These are phyloP conservation scores for Solioccasus polychromus DNA, from an alignment of 768 basidiomycete genomes.

Conservation along the genomic window DNA sequence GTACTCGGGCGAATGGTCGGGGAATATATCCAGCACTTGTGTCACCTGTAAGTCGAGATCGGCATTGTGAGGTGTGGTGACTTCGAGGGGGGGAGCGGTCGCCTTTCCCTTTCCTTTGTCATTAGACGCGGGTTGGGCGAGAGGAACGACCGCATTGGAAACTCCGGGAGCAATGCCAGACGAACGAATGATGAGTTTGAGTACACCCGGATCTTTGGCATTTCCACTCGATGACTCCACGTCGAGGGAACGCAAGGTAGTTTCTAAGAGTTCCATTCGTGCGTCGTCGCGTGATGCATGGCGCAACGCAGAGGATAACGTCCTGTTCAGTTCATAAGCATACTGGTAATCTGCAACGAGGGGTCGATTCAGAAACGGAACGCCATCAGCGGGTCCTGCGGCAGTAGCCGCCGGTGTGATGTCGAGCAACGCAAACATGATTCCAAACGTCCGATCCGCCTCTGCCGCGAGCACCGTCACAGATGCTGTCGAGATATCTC, in stretches of 20 bases:
- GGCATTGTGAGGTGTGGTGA: conserved; percentile 28
- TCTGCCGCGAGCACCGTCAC: conserved; percentile 44
- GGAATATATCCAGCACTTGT: conserved; percentile 76
- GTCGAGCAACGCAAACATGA: conserved; percentile 58
- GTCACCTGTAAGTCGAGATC: conserved; percentile 57
- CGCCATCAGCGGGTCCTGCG: conserved; percentile 23
- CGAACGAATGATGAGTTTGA: conserved; percentile 63
- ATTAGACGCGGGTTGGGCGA: conserved; percentile 18
- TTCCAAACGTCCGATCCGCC: conserved; percentile 53
- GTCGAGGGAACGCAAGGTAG: conserved; percentile 44
- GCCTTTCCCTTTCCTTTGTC: conserved; percentile 45
- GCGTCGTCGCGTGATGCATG: conserved; percentile 53
- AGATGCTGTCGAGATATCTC: conserved; percentile 43
- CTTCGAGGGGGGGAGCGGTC: conserved; percentile 11
- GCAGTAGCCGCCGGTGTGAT: conserved; percentile 28
- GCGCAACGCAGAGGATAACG: conserved; percentile 44
- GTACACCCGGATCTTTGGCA: conserved; percentile 48
- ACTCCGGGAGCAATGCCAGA: conserved; percentile 43
- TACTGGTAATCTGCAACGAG: conserved; percentile 73
- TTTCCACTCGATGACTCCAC: conserved; percentile 8
- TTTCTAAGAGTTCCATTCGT: conserved; percentile 55
- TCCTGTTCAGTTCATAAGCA: conserved; percentile 55
- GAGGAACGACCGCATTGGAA: conserved; percentile 27
- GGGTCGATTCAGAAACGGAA: conserved; percentile 64
- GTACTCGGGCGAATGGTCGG: conserved; percentile 55